A percentile compares a stretch with the other conserved stretches of the same genome.
These are phyloP conservation scores for Novymonas esmeraldas DNA, from an alignment of 208 protist genomes.

Conservation along the genomic window DNA sequence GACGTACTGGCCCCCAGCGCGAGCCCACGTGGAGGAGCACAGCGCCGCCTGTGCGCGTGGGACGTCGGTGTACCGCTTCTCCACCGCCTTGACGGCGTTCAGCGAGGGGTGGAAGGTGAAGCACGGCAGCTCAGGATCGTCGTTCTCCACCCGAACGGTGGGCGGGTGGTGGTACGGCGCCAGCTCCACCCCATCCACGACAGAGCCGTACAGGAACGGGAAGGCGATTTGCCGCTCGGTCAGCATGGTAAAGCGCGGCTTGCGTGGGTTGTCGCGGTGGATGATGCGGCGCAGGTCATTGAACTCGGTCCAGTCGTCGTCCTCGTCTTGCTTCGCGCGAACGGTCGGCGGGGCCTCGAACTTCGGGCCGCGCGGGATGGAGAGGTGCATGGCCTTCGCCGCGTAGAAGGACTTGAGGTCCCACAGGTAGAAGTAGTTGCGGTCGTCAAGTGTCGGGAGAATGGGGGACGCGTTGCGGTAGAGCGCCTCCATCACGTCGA, in stretches of 20 bases:
- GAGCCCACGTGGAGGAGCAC: conserved; percentile 37
- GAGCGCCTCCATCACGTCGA: conserved; percentile 81
- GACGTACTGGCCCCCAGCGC: conserved; percentile 19
- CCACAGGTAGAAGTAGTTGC: conserved; percentile 99
- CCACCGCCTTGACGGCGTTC: conserved; percentile 96
- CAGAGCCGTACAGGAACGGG: conserved; percentile 99
- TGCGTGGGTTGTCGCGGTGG: conserved; percentile 95
- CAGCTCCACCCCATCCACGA: conserved; percentile 95
- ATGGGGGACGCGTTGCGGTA: conserved; percentile 98
- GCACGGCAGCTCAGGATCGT: conserved; percentile 97
- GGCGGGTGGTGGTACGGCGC: conserved; percentile 95
- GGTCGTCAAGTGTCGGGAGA: conserved; percentile 97
- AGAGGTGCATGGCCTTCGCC: conserved; percentile 99
- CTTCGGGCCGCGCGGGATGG: conserved; percentile 99
- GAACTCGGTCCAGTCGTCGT: conserved; percentile 99
- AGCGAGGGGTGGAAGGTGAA: conserved; percentile 99
- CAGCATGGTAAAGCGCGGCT: conserved; percentile 95
- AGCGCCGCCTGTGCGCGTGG: conserved; percentile 32
- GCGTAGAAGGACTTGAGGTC: conserved; percentile 99
- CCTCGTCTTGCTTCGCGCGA: conserved; percentile 75
- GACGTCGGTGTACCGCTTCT: conserved; percentile 46
- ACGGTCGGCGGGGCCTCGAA: conserved; percentile 85
- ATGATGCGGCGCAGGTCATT: conserved; percentile 99
- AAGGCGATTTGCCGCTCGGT: conserved; percentile 99
- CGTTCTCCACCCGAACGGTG: conserved; percentile 92